Evolutionary conservation across 208 protist genomes (phyloP), one percentile per base, ranked within the genome.

Genomic region (Leishmania turanica): DNA sequence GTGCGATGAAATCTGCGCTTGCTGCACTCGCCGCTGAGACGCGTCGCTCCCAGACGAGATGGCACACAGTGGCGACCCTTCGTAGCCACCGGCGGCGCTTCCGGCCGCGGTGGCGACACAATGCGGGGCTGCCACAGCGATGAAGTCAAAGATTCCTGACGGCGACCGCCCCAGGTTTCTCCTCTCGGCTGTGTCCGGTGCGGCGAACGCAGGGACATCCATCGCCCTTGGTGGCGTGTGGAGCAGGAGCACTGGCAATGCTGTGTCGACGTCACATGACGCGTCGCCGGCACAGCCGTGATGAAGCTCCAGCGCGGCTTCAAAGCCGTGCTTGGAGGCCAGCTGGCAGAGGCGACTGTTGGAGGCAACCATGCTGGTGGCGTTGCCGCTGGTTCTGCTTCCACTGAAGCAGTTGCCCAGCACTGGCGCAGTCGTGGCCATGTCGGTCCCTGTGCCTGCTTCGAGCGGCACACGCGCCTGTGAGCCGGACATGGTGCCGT

Each of bases 11-110:
- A 56, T 15, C 37, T n/a, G 42, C 47, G 17, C 34, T 68, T 34
- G 54, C 2, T 17, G 49, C 42, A 21, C n/a, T 47, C 51, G 77
- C 17, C 49, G 64, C 64, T 78, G 73, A 8, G 47, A 58, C n/a
- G 72, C n/a, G 7, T 27, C 72, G 51, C 53, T 45, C 51, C 6
- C 19, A 19, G 72, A 62, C 1, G 51, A 62, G 72, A 17, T 42
- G 51, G 51, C 51, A 19, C 51, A 76, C n/a, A 27, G 72, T 62
- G 72, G 51, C 8, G 72, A 76, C 47, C 40, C 13, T 47, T 75
- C 37, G 27, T 47, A 27, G 21, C 47, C 9, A 58, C 7, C 42
- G 37, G 40, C 58, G 2, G 40, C 40, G 75, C n/a, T 65, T 19
- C n/a, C 45, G 2, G 74, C 27, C 24, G 58, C 51, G 34, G 72